Evolutionary conservation across 768 basidiomycete genomes (phyloP).

Genomic region (Lentinula raphanica): DNA sequence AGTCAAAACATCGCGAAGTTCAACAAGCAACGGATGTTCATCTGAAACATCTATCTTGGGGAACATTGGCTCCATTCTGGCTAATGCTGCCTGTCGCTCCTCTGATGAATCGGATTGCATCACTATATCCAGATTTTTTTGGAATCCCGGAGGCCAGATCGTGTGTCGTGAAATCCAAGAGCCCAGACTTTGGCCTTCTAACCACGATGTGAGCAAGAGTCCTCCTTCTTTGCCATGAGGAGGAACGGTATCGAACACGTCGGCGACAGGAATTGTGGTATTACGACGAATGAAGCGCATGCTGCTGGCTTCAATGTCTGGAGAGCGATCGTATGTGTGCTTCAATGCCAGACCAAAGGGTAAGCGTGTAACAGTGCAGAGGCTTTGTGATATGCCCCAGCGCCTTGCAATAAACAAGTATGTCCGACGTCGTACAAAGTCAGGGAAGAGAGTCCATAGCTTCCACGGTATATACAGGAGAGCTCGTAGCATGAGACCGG

Average conservation of each 20-base stretch:
- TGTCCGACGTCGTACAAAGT: not conserved
- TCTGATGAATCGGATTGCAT: not conserved
- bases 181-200: slow-evolving; percentile 11
- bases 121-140: not conserved
- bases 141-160: not conserved
- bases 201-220: slow-evolving; percentile 15
- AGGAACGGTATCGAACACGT: slow-evolving; percentile 11
- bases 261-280: slow-evolving; percentile 19
- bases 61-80: not conserved
- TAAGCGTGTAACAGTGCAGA: not conserved
- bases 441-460: not conserved
- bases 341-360: not conserved
- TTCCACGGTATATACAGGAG: not conserved
- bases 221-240: not conserved
- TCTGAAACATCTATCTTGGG: not conserved
- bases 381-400: not conserved
- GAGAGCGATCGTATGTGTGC: not conserved
- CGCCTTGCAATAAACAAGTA: not conserved
- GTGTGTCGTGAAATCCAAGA: not conserved
- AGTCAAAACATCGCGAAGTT: slow-evolving; percentile 5
- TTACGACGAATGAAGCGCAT: slow-evolving; percentile 18
- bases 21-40: not conserved
- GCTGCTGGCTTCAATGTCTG: slow-evolving; percentile 13
- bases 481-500: not conserved
- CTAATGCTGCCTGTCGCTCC: not conserved